Evolutionary conservation across 139 green algal species (phyloP).

Genomic region (Ulvella scutata): DNA sequence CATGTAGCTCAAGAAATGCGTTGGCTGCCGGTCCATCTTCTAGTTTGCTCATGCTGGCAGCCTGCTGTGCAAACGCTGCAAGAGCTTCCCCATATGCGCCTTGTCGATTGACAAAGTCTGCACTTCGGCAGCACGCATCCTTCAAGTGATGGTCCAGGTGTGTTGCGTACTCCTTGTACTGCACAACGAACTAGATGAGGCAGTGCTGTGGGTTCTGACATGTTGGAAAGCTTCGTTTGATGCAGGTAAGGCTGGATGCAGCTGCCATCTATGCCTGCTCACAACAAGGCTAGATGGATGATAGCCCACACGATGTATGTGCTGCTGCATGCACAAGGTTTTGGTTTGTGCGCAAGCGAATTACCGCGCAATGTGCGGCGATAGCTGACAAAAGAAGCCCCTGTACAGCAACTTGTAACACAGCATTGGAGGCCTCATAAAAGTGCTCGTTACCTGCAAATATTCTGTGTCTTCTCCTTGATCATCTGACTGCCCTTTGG

Average conservation of each 20-base stretch:
- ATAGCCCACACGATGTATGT: conserved; percentile 6
- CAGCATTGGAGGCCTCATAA: too few relatives aligned
- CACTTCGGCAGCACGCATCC: conserved; percentile 53
- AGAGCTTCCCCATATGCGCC: conserved; percentile 48
- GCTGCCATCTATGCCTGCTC: neutral
- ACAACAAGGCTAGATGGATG: conserved; percentile 8
- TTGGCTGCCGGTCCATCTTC: conserved; percentile 22
- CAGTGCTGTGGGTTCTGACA: too few relatives aligned
- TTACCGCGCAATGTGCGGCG: too few relatives aligned
- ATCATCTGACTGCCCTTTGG: neutral
- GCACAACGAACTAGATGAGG: too few relatives aligned
- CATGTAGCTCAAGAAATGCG: conserved; percentile 4
- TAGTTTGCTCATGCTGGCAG: conserved; percentile 33
- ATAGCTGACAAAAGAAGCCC: too few relatives aligned
- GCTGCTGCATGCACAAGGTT: too few relatives aligned
- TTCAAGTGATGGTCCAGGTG: conserved; percentile 65
- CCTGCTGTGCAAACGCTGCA: conserved; percentile 53
- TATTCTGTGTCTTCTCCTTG: conserved; percentile 19
- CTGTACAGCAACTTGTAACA: too few relatives aligned
- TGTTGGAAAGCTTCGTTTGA: neutral
- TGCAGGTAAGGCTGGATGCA: neutral
- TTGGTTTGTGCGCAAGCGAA: too few relatives aligned
- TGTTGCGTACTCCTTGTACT: conserved; percentile 55
- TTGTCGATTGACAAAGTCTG: conserved; percentile 5
- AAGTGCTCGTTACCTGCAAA: too few relatives aligned